Evolutionary conservation across 768 basidiomycete species (phyloP).

Genomic region (Termitomyces bulborhizus): DNA sequence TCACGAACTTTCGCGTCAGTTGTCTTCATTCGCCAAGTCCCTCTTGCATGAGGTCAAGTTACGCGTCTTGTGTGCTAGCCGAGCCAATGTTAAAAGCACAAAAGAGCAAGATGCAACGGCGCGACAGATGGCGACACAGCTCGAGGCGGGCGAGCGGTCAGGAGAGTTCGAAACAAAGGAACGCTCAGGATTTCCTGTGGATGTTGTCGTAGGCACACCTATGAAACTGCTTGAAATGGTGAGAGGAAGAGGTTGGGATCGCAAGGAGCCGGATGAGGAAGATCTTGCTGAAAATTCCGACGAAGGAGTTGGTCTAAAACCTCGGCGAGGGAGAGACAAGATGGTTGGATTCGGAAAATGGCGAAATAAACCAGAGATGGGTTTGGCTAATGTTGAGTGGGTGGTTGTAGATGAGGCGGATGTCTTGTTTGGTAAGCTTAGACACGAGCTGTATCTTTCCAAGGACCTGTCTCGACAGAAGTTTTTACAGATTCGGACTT

Average conservation of each 20-base stretch:
- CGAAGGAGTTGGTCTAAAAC: slow-evolving; percentile 14
- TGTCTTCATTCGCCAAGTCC: slow-evolving; percentile 67
- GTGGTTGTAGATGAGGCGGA: slow-evolving; percentile 91
- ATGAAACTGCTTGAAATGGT: slow-evolving; percentile 58
- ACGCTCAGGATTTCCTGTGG: slow-evolving; percentile 26
- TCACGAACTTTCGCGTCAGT: slow-evolving; percentile 82
- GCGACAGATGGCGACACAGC: slow-evolving; percentile 39
- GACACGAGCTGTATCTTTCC: background rate
- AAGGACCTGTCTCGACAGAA: background rate
- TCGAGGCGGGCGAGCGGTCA: slow-evolving; percentile 18
- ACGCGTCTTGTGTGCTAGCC: slow-evolving; percentile 66
- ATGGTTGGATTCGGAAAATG: slow-evolving; percentile 32
- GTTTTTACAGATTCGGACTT: slow-evolving; percentile 69
- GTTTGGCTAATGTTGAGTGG: slow-evolving; percentile 75
- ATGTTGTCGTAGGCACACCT: slow-evolving; percentile 59
- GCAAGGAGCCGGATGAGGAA: slow-evolving; percentile 21
- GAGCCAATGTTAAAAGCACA: slow-evolving; percentile 40
- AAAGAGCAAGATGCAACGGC: slow-evolving; percentile 31
- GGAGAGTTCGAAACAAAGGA: slow-evolving; percentile 19
- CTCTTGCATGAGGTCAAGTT: slow-evolving; percentile 73
- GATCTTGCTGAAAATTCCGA: slow-evolving; percentile 19
- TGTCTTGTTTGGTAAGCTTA: slow-evolving; percentile 70
- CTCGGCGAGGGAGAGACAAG: slow-evolving; percentile 29
- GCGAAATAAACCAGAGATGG: slow-evolving; percentile 48
- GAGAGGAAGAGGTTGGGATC: slow-evolving; percentile 46